Evolutionary conservation across 2,329 filamentous ascomycete species (phyloP).

Genomic region (Trichoderma endophyticum): DNA sequence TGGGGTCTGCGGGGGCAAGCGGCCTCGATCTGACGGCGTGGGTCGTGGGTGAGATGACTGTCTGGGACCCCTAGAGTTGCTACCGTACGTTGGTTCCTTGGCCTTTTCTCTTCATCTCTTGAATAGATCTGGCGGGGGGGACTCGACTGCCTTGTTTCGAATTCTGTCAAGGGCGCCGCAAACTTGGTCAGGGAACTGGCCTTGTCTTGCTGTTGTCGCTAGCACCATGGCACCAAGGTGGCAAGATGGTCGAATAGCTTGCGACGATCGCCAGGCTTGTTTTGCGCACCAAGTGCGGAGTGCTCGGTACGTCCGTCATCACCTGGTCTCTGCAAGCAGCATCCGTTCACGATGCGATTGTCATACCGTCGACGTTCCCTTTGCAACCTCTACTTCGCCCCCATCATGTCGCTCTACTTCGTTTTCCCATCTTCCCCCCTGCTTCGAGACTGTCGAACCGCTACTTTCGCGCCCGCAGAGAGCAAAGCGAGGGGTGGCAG

Average conservation of each 20-base stretch:
- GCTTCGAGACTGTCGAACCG: neutral
- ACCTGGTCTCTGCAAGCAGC: neutral
- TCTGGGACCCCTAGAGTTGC: neutral
- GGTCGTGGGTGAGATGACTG: neutral
- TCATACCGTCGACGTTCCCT: neutral
- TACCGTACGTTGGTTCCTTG: neutral
- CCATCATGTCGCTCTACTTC: neutral
- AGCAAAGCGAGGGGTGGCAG: neutral
- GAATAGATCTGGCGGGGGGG: neutral
- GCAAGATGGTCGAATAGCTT: neutral
- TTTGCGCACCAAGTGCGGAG: neutral
- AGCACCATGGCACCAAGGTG: neutral
- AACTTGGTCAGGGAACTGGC: neutral
- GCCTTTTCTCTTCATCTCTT: neutral
- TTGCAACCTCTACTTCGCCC: neutral
- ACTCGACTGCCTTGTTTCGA: neutral
- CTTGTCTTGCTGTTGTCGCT: neutral
- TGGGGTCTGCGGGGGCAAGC: slow-evolving; percentile 10
- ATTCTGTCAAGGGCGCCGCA: neutral
- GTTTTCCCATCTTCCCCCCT: neutral
- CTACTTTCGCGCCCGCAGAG: neutral
- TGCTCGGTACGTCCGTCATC: neutral
- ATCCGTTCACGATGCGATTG: neutral
- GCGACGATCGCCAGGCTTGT: slow-evolving; percentile 10
- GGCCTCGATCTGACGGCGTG: slow-evolving; percentile 16